phyloP scores from a whole-genome alignment of 805 yeast genomes.

The Zygoascus tannicola region DNA sequence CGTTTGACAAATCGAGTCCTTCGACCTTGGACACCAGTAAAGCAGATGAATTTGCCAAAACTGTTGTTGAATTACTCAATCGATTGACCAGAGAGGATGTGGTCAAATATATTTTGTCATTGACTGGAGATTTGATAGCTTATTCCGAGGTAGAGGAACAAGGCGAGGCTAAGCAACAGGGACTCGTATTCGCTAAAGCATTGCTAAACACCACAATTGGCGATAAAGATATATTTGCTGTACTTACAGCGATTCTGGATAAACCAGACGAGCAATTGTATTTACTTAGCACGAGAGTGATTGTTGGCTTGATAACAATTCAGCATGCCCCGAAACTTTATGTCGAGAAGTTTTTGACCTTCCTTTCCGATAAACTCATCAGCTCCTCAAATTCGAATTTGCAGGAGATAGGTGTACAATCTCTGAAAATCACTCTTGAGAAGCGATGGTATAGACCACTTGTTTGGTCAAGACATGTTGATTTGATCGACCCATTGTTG shows the following conservation, averaged over 20 bases:
- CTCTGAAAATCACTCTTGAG: conserved; percentile 48
- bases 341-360: conserved; percentile 32
- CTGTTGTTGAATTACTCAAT: conserved; percentile 45
- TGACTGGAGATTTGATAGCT: conserved; percentile 45
- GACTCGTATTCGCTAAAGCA: conserved; percentile 22
- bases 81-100: conserved; percentile 53
- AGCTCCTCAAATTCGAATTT: conserved; percentile 38
- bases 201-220: conserved; percentile 32
- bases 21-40: conserved; percentile 20
- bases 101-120: conserved; percentile 52
- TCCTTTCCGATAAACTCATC: conserved; percentile 22
- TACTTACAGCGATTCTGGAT: conserved; percentile 37
- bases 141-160: conserved; percentile 14
- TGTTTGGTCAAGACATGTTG: conserved; percentile 37
- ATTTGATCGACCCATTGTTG: conserved; percentile 40
- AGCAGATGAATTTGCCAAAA: conserved; percentile 41
- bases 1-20: conserved; percentile 21
- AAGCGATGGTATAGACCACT: conserved; percentile 44
- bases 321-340: conserved; percentile 24
- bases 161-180: not conserved
- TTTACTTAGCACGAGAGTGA: conserved; percentile 45
- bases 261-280: conserved; percentile 49
- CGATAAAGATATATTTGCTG: conserved; percentile 42
- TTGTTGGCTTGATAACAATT: conserved; percentile 39
- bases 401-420: conserved; percentile 56